A percentile compares a stretch with the other conserved stretches of the same genome.
phyloP scores from a whole-genome alignment of 768 basidiomycete genomes.

The Pulveroboletus sp. region DNA sequence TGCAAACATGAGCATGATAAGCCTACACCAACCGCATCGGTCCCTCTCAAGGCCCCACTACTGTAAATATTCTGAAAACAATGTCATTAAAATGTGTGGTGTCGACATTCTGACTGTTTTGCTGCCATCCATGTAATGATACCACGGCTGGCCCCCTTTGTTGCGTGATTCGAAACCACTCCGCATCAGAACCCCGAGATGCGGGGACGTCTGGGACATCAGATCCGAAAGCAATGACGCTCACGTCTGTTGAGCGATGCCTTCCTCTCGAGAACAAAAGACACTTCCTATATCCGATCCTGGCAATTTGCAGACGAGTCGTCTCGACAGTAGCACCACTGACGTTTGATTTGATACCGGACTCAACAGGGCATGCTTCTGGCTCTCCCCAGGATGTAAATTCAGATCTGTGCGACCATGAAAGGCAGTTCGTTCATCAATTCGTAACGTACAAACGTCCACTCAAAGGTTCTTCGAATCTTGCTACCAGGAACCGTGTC shows the following conservation, averaged over 20 bases:
- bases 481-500: constrained; percentile 7
- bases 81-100: background rate
- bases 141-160: background rate
- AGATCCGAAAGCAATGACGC: background rate
- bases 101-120: background rate
- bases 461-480: background rate
- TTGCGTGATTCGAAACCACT: background rate
- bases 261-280: background rate
- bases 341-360: background rate
- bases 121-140: background rate
- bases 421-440: constrained; percentile 4
- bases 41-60: too few species aligned
- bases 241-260: background rate
- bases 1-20: background rate
- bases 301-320: background rate
- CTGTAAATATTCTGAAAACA: background rate
- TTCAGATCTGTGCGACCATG: constrained; percentile 8
- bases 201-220: background rate
- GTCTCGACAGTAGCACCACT: background rate
- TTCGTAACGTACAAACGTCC: constrained; percentile 13
- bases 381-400: constrained; percentile 8
- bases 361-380: background rate
- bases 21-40: background rate
- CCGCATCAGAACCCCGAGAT: background rate
- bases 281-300: background rate